Evolutionary conservation across 2,329 filamentous ascomycete genomes (phyloP), one percentile per base, ranked within the genome.

Genomic region (Emergomyces pasteurianus): DNA sequence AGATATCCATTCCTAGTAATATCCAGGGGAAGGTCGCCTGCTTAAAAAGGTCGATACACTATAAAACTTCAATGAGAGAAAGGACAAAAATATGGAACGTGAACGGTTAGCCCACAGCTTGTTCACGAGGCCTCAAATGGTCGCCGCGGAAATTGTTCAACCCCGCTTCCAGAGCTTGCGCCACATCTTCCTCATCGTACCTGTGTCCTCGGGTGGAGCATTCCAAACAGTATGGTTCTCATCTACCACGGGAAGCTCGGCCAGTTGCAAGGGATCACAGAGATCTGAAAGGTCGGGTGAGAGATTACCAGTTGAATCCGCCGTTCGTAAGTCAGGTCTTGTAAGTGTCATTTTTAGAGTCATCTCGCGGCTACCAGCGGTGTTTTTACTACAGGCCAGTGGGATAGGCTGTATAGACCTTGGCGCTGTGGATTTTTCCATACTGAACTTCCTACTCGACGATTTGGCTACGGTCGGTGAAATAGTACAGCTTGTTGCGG

Each of bases 301-400:
- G 63, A 86, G 80, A 12, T 87, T 84, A 63, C 92, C 88, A 14
- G 58, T 9, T 6, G 58, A 52, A n/a, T 70, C 70, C 16, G 68
- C 63, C 18, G 69, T 59, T 6, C 91, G 86, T 55, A 97, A 80
- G 71, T 97, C 92, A 0, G 91, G 89, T 54, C 92, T 81, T 3
- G 94, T 97, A 60, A 97, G 81, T 0, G 92, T 97, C 91, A 97
- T 95, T 56, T 92, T 89, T 56, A 97, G 77, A 2, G 94, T 97
- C 92, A 96, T 96, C 73, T 97, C 92, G 40, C 92, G 83, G 60
- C 84, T 87, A 40, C 81, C 80, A 0, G 80, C 77, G 1, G 82
- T 75, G 5, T 78, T 79, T 55, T 83, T 81, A 12, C 77, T 74
- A 66, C 81, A 77, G 34, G 70, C 63, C 57, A 78, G 74, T 5